These are phyloP conservation scores for Backusella tuberculispora DNA, from an alignment of 192 early-diverging fungal genomes.

Conservation along the genomic window DNA sequence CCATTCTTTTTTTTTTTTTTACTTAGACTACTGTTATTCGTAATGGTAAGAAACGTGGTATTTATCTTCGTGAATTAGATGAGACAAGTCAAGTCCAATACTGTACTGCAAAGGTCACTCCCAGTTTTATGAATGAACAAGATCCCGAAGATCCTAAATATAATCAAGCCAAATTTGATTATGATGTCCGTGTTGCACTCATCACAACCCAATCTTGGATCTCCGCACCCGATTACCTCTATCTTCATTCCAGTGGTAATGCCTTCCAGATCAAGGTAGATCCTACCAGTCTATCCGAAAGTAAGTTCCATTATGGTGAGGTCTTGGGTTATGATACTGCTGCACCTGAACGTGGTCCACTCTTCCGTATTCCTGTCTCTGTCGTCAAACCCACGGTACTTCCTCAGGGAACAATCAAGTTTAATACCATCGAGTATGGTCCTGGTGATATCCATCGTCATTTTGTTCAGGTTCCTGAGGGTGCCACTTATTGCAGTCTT, in stretches of 20 bases:
- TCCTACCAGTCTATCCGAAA: conserved; percentile 75
- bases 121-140: conserved; percentile 65
- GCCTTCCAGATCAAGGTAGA: conserved; percentile 78
- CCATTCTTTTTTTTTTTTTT: conserved; percentile 16
- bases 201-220: conserved; percentile 79
- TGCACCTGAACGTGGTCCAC: conserved; percentile 69
- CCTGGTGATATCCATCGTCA: conserved; percentile 81
- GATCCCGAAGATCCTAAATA: conserved; percentile 60
- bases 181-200: conserved; percentile 80
- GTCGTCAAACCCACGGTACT: conserved; percentile 74
- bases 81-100: conserved; percentile 69
- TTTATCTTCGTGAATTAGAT: conserved; percentile 83
- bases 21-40: conserved; percentile 31
- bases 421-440: conserved; percentile 62
- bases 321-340: conserved; percentile 82
- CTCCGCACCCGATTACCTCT: conserved; percentile 70
- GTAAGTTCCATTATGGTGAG: conserved; percentile 76
- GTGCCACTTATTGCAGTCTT: conserved; percentile 79
- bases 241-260: conserved; percentile 65
- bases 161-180: conserved; percentile 66
- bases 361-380: conserved; percentile 89
- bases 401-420: conserved; percentile 50
- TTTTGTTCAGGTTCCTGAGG: conserved; percentile 81
- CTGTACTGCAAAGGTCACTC: conserved; percentile 56
- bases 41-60: conserved; percentile 65